Conservation (phyloP, 192 early-diverging fungal genomes). For the Dissophora ornata region DNA sequence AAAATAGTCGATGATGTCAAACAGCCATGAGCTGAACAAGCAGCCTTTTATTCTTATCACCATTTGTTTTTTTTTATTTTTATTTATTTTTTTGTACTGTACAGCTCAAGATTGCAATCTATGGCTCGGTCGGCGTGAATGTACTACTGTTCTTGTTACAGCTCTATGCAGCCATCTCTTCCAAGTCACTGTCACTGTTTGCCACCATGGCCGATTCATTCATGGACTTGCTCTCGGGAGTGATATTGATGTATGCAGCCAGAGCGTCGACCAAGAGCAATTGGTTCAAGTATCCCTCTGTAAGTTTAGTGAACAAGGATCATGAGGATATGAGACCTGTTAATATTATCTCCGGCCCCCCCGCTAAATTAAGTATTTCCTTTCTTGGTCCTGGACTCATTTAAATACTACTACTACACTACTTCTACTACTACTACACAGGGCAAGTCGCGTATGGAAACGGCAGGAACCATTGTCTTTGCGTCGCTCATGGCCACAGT, state of each 20-base stretch:
- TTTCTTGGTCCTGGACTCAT: too few relatives aligned
- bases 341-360: too few relatives aligned
- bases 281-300: conserved; percentile 77
- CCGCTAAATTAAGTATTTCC: too few relatives aligned
- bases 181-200: conserved; percentile 79
- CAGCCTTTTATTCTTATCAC: too few relatives aligned
- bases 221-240: conserved; percentile 81
- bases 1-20: not conserved
- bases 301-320: too few relatives aligned
- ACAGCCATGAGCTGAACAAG: not conserved
- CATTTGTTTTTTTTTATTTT: too few relatives aligned
- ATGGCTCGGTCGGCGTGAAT: conserved; percentile 75
- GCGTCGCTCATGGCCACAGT: conserved; percentile 80
- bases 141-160: conserved; percentile 74
- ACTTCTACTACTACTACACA: conserved; percentile 14
- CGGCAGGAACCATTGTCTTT: conserved; percentile 84
- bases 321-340: too few relatives aligned
- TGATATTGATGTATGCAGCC: conserved; percentile 71
- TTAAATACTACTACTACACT: too few relatives aligned
- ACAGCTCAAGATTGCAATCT: conserved; percentile 73
- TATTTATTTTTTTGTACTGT: too few relatives aligned
- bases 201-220: conserved; percentile 85
- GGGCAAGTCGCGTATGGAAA: conserved; percentile 82
- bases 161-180: conserved; percentile 77
- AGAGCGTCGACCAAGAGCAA: conserved; percentile 70